Base-by-base conservation (phyloP, 306 rosid genomes). In the Gastrolobium villosum region DNA sequence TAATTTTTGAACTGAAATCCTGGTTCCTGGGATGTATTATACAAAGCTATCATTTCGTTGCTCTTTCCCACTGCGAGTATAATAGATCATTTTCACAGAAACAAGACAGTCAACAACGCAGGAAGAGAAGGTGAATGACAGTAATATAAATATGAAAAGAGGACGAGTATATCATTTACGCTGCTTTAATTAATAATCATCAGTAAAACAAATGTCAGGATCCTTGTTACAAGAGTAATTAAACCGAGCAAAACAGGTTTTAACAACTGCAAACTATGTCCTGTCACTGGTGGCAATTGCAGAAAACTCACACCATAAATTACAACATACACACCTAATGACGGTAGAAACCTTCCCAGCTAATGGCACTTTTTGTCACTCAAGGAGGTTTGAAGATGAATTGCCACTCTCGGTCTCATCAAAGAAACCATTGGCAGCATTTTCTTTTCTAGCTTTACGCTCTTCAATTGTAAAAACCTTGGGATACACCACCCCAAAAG, bases 341-440 rank as follows among this genome's bases (percentile, higher is more conserved):
- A 63, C 31, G 7, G 81, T 62, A n/a, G 65, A 35, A 60, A 50
- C 60, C 77, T 60, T 77, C 52, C 74, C 40, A 49, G 10, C 54
- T 56, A 57, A 45, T 41, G 44, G 41, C 50, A 78, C 71, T 67
- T 37, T 64, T 43, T 50, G 31, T 49, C 3, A 26, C 70, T 90
- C 93, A 4, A 93, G 87, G 86, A 95, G 96, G 88, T 88, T 93
- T 64, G 97, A 85, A 73, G 97, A 81, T 75, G 98, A 75, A 82
- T 75, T 86, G n/a, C 72, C 77, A 48, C 71, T 77, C 69, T 35
- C 89, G 10, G 60, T 72, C 74, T 84, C 97, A 37, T 89, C 97
- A 83, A 95, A 95, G 93, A 95, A 89, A 66, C 90, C 91, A 70
- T 88, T 84, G 62, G 89, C 81, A 63, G 88, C 88, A 75, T 76